phyloP scores from a whole-genome alignment of 176 grass and related monocot species.

The Hordeum marinum region DNA sequence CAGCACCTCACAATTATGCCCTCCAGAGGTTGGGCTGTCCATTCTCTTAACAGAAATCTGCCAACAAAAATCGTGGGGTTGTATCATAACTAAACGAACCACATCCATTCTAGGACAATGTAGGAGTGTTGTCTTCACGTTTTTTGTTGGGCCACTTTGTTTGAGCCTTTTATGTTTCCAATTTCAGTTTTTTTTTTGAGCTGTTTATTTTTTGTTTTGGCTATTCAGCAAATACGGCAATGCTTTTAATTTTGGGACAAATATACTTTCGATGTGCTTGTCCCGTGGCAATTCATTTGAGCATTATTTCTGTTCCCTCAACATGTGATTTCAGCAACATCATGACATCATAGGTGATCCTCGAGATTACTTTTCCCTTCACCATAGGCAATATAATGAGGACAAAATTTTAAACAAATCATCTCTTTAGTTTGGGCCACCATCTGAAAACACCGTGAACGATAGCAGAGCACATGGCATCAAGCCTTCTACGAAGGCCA shows the following conservation, averaged over 20 bases:
- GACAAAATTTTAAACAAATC: background rate
- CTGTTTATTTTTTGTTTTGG: background rate
- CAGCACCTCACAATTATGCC: background rate
- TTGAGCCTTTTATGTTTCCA: slow-evolving; percentile 1
- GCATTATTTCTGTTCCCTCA: background rate
- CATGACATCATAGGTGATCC: background rate
- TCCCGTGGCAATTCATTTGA: background rate
- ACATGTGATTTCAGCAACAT: background rate
- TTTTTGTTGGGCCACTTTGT: background rate
- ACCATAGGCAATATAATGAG: background rate
- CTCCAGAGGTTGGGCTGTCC: background rate
- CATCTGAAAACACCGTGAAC: background rate
- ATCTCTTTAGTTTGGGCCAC: background rate
- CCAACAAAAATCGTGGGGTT: background rate
- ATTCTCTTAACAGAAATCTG: background rate
- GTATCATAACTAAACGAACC: background rate
- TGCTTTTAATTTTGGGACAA: background rate
- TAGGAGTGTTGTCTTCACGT: background rate
- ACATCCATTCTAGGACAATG: background rate
- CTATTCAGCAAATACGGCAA: background rate
- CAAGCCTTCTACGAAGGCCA: background rate
- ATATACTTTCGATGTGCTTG: background rate
- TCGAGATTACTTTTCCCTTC: background rate
- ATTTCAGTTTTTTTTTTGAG: background rate
- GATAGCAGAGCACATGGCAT: background rate